Evolutionary conservation across 2,329 filamentous ascomycete species (phyloP), one percentile per base, ranked within the genome.

Genomic region (Malbranchea zuffiana): DNA sequence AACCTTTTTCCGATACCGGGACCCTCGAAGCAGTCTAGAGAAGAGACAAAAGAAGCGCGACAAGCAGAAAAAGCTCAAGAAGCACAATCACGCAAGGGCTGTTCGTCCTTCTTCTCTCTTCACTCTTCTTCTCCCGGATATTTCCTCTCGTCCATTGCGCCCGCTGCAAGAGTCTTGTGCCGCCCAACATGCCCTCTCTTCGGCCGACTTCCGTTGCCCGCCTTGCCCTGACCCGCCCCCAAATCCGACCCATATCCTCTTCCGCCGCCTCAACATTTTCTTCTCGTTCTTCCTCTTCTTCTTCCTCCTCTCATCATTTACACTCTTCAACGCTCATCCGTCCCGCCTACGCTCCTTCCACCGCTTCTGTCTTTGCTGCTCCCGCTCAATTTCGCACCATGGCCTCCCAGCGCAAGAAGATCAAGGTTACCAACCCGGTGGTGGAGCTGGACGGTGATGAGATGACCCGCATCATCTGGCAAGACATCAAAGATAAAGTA

Each of bases 381-480:
- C 44, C 49, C 23, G 15, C n/a, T 25, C 27, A 29, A 26, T 26
- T 16, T 23, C 62, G 68, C 59, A 69, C 54, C 37, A 68, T 68
- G 60, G 56, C 64, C 38, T 40, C 46, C 12, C 56, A 56, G 42
- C 55, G 71, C 52, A 69, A 74, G 57, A 98, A 96, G 80, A 96
- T 96, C 75, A 90, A 93, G 76, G 90, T 98, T 71, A 87, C 93
- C 78, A 96, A 94, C 67, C 90, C 90, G 49, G 80, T 98, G 61
- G 90, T 98, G 63, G 90, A 96, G 71, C 76, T 96, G 55, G 88
- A 96, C 62, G 88, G 88, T 56, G 75, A 80, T 63, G 77, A 80
- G 79, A 96, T 96, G 90, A 98, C 90, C 53, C 75, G 90, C 55
- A 87, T 98, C 62, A 98, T 98, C 71, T 98, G 90, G 90, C 72